Evolutionary conservation across 257 asterid genomes (phyloP).

Genomic region (Solanum megistacrolobum): DNA sequence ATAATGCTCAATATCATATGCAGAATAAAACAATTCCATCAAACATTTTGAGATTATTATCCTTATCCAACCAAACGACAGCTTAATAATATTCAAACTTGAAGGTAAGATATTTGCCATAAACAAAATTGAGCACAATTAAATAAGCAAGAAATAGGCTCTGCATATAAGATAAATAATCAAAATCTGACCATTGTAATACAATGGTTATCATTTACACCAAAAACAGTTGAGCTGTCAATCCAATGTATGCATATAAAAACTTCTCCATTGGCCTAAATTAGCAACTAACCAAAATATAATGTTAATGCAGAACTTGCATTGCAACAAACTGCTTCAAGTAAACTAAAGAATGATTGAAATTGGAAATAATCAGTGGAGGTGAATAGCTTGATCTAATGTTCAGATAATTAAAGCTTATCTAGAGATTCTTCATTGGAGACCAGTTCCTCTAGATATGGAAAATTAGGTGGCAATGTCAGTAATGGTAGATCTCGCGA

Average conservation of each 20-base stretch:
- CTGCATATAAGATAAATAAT: not conserved
- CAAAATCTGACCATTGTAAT: not conserved
- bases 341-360: not conserved
- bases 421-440: not conserved
- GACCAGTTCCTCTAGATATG: not conserved
- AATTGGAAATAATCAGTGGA: not conserved
- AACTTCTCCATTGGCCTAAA: not conserved
- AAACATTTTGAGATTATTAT: no score
- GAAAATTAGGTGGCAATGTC: slow-evolving; percentile 19
- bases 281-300: not conserved
- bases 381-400: not conserved
- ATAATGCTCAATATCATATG: no score
- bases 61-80: no score
- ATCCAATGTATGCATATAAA: not conserved
- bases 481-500: slow-evolving; percentile 27
- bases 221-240: not conserved
- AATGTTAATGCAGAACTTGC: not conserved
- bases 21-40: no score
- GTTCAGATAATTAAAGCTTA: not conserved
- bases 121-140: not conserved
- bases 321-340: not conserved
- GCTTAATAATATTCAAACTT: not conserved
- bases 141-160: not conserved
- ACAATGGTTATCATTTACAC: not conserved
- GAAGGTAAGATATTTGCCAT: not conserved